Base-by-base conservation (phyloP, 2,329 filamentous ascomycete species). In the Colletotrichum sp. region DNA sequence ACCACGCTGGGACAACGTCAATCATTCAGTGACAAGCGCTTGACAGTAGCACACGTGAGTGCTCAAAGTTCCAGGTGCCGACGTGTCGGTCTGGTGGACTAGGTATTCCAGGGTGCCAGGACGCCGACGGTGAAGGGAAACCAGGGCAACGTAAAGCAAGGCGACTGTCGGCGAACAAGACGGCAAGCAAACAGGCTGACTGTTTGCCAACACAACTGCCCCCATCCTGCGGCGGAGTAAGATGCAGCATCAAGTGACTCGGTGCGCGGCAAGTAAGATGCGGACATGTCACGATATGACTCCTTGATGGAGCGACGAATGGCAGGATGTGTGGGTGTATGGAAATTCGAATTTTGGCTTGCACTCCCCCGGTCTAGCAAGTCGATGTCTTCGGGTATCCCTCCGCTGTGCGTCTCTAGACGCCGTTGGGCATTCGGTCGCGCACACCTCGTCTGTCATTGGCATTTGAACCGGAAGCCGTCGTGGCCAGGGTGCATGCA, bases 231-330 rank as follows among this genome's bases (percentile, higher is more conserved):
- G 70, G 74, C 74, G 70, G 74, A 76, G 74, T 65, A 73, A 69
- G 64, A 65, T 68, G 71, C 74, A 68, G 65, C 63, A 59, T 76
- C 74, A 76, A 74, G 71, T 76, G 74, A 76, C 65, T 55, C 34
- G 64, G 70, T 52, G 64, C 44, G 59, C 70, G 67, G 59, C 74
- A 76, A 76, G 70, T 76, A 76, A 65, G 70, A 76, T 76, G 70
- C 59, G 55, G 70, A 76, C 74, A 76, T 76, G 74, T 76, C 74
- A 76, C 74, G 64, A 76, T 75, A 68, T 76, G 70, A 76, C 44
- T 76, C 70, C 57, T 68, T 39, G 64, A 65, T 48, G 66, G 25
- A 72, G 32, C 28, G 27, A 61, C 22, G 55, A 55, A 59, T 28
- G 48, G 25, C 19, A 60, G 67, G 15, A 61, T 36, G 27, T 66